Evolutionary conservation across 768 basidiomycete genomes (phyloP), one percentile per base, ranked within the genome.

Genomic region (Kockovaella imperatae): DNA sequence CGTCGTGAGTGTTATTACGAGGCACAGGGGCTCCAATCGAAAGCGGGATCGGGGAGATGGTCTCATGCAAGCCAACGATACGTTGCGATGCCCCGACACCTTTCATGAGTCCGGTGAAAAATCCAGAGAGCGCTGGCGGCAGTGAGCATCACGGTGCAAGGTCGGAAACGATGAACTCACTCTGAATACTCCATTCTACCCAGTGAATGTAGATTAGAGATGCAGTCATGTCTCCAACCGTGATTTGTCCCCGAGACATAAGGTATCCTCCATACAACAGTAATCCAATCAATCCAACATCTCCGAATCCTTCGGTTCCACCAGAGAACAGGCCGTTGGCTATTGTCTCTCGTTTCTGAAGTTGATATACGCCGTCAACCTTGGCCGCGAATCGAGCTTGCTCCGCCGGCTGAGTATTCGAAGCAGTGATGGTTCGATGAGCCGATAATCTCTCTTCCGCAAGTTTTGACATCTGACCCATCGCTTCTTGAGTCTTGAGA

Each of bases 311-410:
- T 38, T 67, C 74, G 18, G 71, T 67, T 1, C 58, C 70, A 18
- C 89, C 90, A 64, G 84, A 91, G 75, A 96, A 97, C 39, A 93
- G 81, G 2, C 84, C 88, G 52, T 82, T 84, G 0, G 91, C 91
- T 49, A 85, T 73, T 0, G 91, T 87, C 70, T 97, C 91, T 57
- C 81, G 86, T 53, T 79, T 80, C 5, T 83, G 86, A 29, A 95
- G 79, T 2, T 73, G 67, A 26, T 95, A 78, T 1, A 96, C 83
- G 1, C 67, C 72, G 11, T 74, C 74, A 18, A 74, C 74, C 54
- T 73, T 72, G 13, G 82, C 74, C 44, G 80, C 77, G 60, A 93
- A 97, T 50, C 84, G 83, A 21, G 73, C 67, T 51, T 82, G 77
- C 73, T 95, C 91, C 63, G 83, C 79, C 1, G 77, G 76, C 35